Evolutionary conservation across 2,329 filamentous ascomycete genomes (phyloP), one percentile per base, ranked within the genome.

Genomic region (Colletotrichum trifolii): DNA sequence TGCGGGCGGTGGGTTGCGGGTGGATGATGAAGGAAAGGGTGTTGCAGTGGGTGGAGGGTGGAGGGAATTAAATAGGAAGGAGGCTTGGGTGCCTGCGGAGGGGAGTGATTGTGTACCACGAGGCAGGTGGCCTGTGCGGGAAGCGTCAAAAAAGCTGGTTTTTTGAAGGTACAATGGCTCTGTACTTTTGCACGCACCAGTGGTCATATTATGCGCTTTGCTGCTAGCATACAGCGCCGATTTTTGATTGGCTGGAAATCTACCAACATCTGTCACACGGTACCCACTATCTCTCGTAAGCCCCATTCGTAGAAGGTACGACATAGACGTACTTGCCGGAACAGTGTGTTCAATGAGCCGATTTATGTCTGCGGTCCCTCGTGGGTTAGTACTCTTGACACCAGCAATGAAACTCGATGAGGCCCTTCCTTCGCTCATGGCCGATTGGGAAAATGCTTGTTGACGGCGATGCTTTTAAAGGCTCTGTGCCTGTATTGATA

Each of bases 11-110:
- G 74, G 72, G 73, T 75, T 67, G 77, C 77, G 74, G 54, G 60
- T 56, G 77, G 78, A 79, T 81, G 79, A 72, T 79, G 76, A 73
- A 80, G 72, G 43, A 60, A 35, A 10, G n/a, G 47, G 7, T 45
- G 45, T 34, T 50, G 54, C 57, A 68, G 68, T 67, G 54, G 67
- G 61, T 71, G 73, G 73, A 53, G 60, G 64, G 63, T 38, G 73
- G 71, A 72, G 72, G 75, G 75, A 71, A 64, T 61, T 71, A 72
- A 67, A 65, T 65, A 54, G 49, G 53, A 48, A 68, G 65, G 69
- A 59, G 68, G 73, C 72, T 73, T 75, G 74, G 76, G 73, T 72
- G 47, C 42, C 38, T 69, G 71, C 54, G 69, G 70, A 72, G 70
- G 63, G 67, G 71, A 70, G 70, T 63, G 65, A 70, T 76, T 58